A percentile compares a stretch with the other conserved stretches of the same genome.
Conservation (phyloP, 208 protist species). For the Angomonas desouzai region DNA sequence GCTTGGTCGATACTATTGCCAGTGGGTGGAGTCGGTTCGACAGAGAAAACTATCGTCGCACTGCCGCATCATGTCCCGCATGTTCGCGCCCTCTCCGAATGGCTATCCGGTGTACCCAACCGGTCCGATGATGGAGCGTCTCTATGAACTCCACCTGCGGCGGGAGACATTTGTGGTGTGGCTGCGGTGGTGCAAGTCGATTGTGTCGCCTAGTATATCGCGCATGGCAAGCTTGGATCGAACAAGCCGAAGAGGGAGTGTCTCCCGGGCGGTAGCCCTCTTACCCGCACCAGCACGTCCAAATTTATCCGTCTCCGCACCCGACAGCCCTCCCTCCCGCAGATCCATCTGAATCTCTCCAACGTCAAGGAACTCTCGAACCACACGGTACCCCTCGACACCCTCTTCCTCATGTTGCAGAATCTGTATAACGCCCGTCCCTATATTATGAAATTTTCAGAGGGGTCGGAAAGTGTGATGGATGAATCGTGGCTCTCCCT, state of each 20-base stretch:
- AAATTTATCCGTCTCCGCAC: slow-evolving; percentile 10
- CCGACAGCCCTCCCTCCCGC: background rate
- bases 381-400: slow-evolving; percentile 4
- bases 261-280: slow-evolving; percentile 17
- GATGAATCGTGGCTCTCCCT: slow-evolving; percentile 77
- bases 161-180: slow-evolving; percentile 23
- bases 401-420: slow-evolving; percentile 11
- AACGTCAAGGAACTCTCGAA: background rate
- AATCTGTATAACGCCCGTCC: slow-evolving; percentile 11
- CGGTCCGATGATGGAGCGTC: slow-evolving; percentile 29
- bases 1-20: slow-evolving; percentile 13
- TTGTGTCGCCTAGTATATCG: slow-evolving; percentile 10
- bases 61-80: background rate
- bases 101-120: slow-evolving; percentile 19
- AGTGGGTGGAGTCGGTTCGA: slow-evolving; percentile 12
- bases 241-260: background rate
- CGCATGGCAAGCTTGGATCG: slow-evolving; percentile 4
- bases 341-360: background rate
- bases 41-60: background rate
- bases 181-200: slow-evolving; percentile 17
- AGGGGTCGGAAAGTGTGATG: slow-evolving; percentile 43
- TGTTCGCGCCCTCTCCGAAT: background rate
- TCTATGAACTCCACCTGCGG: slow-evolving; percentile 12
- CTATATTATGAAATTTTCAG: slow-evolving; percentile 49
- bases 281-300: slow-evolving; percentile 16